Percentiles rank a stretch among this genome's conserved stretches.
These are phyloP conservation scores for Raphanus sativus DNA, from an alignment of 345 rosid species.

Conservation along the genomic window DNA sequence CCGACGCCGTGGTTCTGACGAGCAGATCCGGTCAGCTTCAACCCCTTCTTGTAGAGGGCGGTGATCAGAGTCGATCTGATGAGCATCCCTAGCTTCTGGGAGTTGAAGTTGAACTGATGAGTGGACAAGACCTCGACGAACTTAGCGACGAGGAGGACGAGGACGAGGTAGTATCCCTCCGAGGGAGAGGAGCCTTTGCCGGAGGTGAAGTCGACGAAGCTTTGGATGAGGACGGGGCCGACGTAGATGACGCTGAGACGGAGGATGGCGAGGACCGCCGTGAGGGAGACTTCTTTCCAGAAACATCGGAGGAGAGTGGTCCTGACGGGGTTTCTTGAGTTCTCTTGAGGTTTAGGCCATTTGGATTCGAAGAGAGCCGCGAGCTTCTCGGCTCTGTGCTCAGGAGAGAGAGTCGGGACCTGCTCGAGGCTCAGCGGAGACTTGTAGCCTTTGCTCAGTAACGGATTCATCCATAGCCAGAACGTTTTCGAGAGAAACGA, in stretches of 20 bases:
- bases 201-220: conserved; percentile 75
- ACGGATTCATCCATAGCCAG: conserved; percentile 96
- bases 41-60: conserved; percentile 75
- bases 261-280: conserved; percentile 73
- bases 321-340: conserved; percentile 62
- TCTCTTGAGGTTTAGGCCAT: conserved; percentile 83
- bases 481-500: conserved; percentile 66
- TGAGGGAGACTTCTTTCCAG: conserved; percentile 71
- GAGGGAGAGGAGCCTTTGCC: conserved; percentile 66
- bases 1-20: conserved; percentile 96
- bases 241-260: conserved; percentile 80
- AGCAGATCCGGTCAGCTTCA: conserved; percentile 74
- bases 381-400: conserved; percentile 78
- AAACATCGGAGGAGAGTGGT: conserved; percentile 77
- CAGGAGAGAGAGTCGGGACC: conserved; percentile 71
- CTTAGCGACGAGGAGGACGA: conserved; percentile 70
- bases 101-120: conserved; percentile 89
- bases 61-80: conserved; percentile 82
- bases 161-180: conserved; percentile 79
- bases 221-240: conserved; percentile 83
- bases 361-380: conserved; percentile 58
- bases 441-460: conserved; percentile 73
- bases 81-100: conserved; percentile 93
- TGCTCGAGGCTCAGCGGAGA: conserved; percentile 75
- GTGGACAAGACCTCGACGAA: conserved; percentile 69